These are phyloP conservation scores for Galeopsis tetrahit DNA, from an alignment of 257 asterid species.

Conservation along the genomic window DNA sequence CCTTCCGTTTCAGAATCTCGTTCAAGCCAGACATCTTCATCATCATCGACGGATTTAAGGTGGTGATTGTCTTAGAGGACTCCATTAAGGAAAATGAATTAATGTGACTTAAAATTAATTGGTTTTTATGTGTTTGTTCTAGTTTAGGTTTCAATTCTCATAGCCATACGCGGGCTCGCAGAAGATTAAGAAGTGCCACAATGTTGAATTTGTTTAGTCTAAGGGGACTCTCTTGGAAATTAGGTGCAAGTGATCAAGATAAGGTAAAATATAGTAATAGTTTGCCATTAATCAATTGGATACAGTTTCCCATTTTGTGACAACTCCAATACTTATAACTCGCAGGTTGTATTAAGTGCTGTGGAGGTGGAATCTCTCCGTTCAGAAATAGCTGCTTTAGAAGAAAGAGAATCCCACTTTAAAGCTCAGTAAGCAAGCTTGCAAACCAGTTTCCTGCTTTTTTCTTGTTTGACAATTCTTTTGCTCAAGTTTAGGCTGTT, in stretches of 20 bases:
- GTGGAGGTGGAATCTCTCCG: slow-evolving; percentile 94
- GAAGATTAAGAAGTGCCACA: slow-evolving; percentile 53
- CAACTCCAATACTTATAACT: slow-evolving; percentile 9
- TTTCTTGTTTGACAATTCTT: background rate
- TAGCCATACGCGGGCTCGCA: slow-evolving; percentile 47
- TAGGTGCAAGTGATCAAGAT: slow-evolving; percentile 70
- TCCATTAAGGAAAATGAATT: slow-evolving; percentile 15
- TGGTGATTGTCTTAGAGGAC: slow-evolving; percentile 45
- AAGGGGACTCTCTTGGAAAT: slow-evolving; percentile 72
- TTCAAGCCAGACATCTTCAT: slow-evolving; percentile 44
- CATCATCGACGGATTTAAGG: slow-evolving; percentile 46
- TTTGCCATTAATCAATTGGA: slow-evolving; percentile 14
- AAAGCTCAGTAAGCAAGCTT: slow-evolving; percentile 77
- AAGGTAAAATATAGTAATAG: slow-evolving; percentile 53
- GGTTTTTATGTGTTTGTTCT: slow-evolving; percentile 37
- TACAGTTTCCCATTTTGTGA: slow-evolving; percentile 28
- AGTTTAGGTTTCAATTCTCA: slow-evolving; percentile 49
- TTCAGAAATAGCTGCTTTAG: slow-evolving; percentile 78
- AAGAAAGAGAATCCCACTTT: slow-evolving; percentile 86
- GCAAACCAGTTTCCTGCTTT: background rate
- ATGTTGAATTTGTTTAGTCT: slow-evolving; percentile 84
- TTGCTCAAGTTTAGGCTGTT: slow-evolving; percentile 10
- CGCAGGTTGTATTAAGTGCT: slow-evolving; percentile 79
- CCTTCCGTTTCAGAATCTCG: slow-evolving; percentile 49
- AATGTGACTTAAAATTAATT: slow-evolving; percentile 31